Evolutionary conservation across 2,329 filamentous ascomycete species (phyloP).

Genomic region (Colletotrichum viniferum): DNA sequence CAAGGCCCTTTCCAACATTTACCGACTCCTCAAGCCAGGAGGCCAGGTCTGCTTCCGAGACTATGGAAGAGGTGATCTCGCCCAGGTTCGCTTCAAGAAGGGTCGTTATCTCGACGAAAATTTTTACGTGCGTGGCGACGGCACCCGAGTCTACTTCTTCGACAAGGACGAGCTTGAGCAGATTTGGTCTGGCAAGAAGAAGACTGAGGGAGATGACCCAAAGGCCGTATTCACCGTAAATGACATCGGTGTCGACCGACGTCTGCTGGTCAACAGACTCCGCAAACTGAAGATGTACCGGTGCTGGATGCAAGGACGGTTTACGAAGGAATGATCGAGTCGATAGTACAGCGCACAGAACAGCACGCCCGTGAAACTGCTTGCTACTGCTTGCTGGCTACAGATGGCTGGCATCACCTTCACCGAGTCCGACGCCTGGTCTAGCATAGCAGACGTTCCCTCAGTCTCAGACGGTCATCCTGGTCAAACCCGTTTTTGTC

Average conservation of each 20-base stretch:
- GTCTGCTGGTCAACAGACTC: constrained; percentile 90
- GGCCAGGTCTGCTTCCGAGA: constrained; percentile 95
- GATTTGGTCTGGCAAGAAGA: constrained; percentile 71
- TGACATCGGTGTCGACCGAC: constrained; percentile 82
- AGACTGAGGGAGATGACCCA: constrained; percentile 29
- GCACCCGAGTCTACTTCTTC: constrained; percentile 97
- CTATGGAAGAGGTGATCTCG: constrained; percentile 93
- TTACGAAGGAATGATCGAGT: constrained; percentile 65
- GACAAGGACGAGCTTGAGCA: constrained; percentile 79
- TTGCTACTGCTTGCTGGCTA: neutral
- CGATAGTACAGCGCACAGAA: neutral
- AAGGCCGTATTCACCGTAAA: constrained; percentile 68
- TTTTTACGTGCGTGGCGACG: constrained; percentile 95
- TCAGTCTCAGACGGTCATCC: constrained; percentile 43
- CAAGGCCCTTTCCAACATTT: constrained; percentile 80
- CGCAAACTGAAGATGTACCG: constrained; percentile 96
- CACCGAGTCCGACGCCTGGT: neutral
- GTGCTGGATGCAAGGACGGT: constrained; percentile 91
- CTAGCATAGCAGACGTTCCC: constrained; percentile 48
- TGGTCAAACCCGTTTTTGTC: constrained; percentile 62
- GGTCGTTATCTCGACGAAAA: constrained; percentile 94
- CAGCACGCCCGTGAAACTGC: neutral
- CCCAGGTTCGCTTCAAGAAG: constrained; percentile 97
- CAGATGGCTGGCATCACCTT: neutral
- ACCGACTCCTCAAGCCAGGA: constrained; percentile 84